Base-by-base conservation (phyloP, 805 yeast species). In the Ogataea ganodermae region DNA sequence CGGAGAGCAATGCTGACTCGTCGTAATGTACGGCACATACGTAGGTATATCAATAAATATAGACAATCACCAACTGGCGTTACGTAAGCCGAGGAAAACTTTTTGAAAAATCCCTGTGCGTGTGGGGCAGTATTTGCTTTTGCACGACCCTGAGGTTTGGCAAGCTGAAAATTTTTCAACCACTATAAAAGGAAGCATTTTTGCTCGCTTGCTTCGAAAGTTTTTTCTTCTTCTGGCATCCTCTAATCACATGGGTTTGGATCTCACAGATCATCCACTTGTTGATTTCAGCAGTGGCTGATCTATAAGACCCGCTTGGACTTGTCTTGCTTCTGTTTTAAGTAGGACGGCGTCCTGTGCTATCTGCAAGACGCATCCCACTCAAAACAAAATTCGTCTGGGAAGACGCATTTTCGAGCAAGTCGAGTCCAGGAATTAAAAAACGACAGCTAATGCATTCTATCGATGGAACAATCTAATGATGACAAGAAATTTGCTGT, bases 401-500 rank as follows among this genome's bases (percentile, higher is more conserved):
- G 50, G 28, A 22, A 37, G 53, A 49, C 46, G 35, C 35, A 9
- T 26, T 35, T 27, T 4, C 16, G 38, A 30, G 43, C 43, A 27
- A 16, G 26, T 16, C 16, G 6, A 39, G 17, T 4, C 14, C 44
- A 30, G 21, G 41, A 12, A 9, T 12, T 12, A 30, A 9, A 16
- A 8, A n/a, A 31, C 37, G 16, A 21, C 44, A 28, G 37, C 44
- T 24, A 12, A 4, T 38, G 33, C 33, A 38, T 16, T 37, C 26
- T 26, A 22, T 35, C 39, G 21, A 35, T 35, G 39, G 39, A 13
- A 22, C 27, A 22, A 27, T 26, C 42, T 26, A 45, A 58, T 64
- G 68, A 64, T 57, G 68, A 64, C 68, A 55, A 61, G 51, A 41
- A 45, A 46, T 57, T 46, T 64, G 68, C 68, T 64, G 68, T 64